These are phyloP conservation scores for Kurtzmaniella quercitrusa DNA, from an alignment of 1,139 yeast genomes.

Conservation along the genomic window DNA sequence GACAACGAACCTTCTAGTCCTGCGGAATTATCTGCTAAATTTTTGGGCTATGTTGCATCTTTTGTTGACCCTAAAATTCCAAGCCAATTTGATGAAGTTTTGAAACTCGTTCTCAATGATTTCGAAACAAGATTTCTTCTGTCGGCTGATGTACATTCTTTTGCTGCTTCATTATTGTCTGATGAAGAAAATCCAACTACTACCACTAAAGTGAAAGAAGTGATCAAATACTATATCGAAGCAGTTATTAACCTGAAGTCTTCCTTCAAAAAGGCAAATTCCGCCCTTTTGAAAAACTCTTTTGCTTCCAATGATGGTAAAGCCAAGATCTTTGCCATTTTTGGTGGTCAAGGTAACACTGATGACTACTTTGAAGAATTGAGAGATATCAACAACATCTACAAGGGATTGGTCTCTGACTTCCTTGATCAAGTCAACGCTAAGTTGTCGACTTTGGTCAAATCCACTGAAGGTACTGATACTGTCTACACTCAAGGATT, in stretches of 20 bases:
- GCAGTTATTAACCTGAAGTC: conserved; percentile 52
- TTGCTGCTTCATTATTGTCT: conserved; percentile 66
- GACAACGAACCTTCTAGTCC: conserved; percentile 89
- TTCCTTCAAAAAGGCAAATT: conserved; percentile 21
- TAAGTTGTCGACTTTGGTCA: conserved; percentile 64
- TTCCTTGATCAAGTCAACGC: conserved; percentile 67
- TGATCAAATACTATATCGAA: conserved; percentile 71
- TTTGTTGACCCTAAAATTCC: conserved; percentile 44
- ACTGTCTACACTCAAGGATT: conserved; percentile 93
- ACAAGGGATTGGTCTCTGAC: conserved; percentile 71
- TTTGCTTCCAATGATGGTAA: conserved; percentile 26
- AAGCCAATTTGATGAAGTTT: conserved; percentile 66
- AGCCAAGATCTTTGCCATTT: conserved; percentile 75
- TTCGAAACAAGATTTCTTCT: conserved; percentile 76
- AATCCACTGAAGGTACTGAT: conserved; percentile 71
- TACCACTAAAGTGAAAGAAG: conserved; percentile 66
- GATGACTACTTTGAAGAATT: conserved; percentile 97
- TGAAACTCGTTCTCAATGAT: conserved; percentile 68
- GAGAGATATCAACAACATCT: conserved; percentile 74
- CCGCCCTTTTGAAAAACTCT: conserved; percentile 51
- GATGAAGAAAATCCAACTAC: conserved; percentile 56
- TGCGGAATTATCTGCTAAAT: conserved; percentile 80
- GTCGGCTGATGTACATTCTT: conserved; percentile 79
- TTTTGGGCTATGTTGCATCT: conserved; percentile 74
- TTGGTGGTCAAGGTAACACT: conserved; percentile 99